These are phyloP conservation scores for Talaromyces rugulosus DNA, from an alignment of 2,329 filamentous ascomycete species.

Conservation along the genomic window DNA sequence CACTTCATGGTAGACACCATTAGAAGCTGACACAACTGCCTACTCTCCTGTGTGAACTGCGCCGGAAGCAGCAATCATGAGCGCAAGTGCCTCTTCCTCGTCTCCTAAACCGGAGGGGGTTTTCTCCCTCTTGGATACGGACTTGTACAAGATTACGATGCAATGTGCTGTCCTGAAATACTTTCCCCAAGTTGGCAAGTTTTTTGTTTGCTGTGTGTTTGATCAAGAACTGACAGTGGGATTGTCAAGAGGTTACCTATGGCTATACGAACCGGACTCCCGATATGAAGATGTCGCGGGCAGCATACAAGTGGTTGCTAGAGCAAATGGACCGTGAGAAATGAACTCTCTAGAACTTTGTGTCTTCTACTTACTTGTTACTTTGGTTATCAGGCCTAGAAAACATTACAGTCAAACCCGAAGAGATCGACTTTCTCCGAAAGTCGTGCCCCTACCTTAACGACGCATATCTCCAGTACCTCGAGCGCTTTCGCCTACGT, in stretches of 20 bases:
- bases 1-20: not conserved
- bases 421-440: slow-evolving; percentile 76
- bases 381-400: slow-evolving; percentile 60
- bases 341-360: not conserved
- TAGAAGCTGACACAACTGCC: not conserved
- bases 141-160: slow-evolving; percentile 97
- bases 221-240: slow-evolving; percentile 5
- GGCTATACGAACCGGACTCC: slow-evolving; percentile 93
- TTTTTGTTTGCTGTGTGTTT: not conserved
- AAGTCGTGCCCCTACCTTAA: slow-evolving; percentile 77
- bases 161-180: slow-evolving; percentile 94
- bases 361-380: not conserved
- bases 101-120: slow-evolving; percentile 59
- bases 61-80: slow-evolving; percentile 19
- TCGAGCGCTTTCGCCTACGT: slow-evolving; percentile 74
- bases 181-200: slow-evolving; percentile 63
- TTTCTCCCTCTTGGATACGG: slow-evolving; percentile 77
- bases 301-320: slow-evolving; percentile 79
- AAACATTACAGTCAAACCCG: slow-evolving; percentile 70
- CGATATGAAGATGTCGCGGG: slow-evolving; percentile 81
- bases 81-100: slow-evolving; percentile 19
- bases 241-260: slow-evolving; percentile 67
- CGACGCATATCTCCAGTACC: slow-evolving; percentile 71
- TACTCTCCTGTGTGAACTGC: not conserved
- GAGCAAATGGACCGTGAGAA: slow-evolving; percentile 71